These are phyloP conservation scores for Pythium utonaiense DNA, from an alignment of 352 stramenopile species.

Conservation along the genomic window DNA sequence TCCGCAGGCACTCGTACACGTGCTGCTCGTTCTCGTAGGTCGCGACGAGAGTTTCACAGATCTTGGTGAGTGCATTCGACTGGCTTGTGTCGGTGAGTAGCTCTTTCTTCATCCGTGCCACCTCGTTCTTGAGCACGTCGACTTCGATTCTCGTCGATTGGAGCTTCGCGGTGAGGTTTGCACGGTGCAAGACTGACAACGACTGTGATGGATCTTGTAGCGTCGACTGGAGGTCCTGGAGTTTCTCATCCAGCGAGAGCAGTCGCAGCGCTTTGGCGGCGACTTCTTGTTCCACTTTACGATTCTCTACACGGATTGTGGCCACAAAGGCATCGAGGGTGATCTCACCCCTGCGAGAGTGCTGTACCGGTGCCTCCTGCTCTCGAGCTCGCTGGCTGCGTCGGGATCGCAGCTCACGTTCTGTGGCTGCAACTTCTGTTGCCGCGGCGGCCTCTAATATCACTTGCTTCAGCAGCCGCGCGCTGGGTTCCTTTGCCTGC, in stretches of 20 bases:
- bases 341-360: conserved; percentile 46
- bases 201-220: neutral
- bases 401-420: neutral
- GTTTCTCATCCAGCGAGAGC: conserved; percentile 38
- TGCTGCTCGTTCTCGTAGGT: conserved; percentile 71
- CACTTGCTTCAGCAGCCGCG: conserved; percentile 45
- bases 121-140: conserved; percentile 48
- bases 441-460: conserved; percentile 43
- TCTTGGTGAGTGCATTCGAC: conserved; percentile 36
- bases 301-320: conserved; percentile 63
- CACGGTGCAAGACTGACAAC: neutral
- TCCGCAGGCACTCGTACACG: conserved; percentile 64
- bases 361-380: neutral
- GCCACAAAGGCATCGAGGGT: conserved; percentile 57
- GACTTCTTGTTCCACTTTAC: conserved; percentile 58
- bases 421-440: conserved; percentile 19
- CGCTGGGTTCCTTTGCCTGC: conserved; percentile 38
- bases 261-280: conserved; percentile 52
- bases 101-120: conserved; percentile 43
- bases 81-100: conserved; percentile 42
- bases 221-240: conserved; percentile 19
- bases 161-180: conserved; percentile 1
- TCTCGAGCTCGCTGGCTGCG: neutral
- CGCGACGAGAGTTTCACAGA: conserved; percentile 60
- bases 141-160: conserved; percentile 47